Evolutionary conservation across 768 basidiomycete genomes (phyloP).

Genomic region (Mycena alexandri): DNA sequence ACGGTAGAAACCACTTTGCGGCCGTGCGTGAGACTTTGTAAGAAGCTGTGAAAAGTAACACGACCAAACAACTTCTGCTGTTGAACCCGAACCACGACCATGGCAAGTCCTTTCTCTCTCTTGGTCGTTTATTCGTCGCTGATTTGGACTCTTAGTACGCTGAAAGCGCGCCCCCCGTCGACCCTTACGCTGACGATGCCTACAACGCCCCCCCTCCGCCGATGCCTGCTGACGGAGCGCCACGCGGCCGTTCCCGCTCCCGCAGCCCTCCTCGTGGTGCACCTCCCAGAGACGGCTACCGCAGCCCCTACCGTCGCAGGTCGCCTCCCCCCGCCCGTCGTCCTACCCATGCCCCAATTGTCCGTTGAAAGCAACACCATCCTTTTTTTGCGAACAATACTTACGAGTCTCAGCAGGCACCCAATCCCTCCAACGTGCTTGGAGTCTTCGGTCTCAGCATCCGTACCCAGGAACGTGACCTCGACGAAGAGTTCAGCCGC

Average conservation of each 20-base stretch:
- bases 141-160: slow-evolving; percentile 65
- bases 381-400: slow-evolving; percentile 40
- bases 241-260: slow-evolving; percentile 82
- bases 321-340: slow-evolving; percentile 74
- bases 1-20: background rate
- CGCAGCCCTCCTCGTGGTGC: slow-evolving; percentile 71
- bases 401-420: slow-evolving; percentile 74
- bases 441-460: slow-evolving; percentile 99
- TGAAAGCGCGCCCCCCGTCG: slow-evolving; percentile 69
- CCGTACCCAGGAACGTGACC: slow-evolving; percentile 91
- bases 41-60: slow-evolving; percentile 44
- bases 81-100: slow-evolving; percentile 73
- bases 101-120: slow-evolving; percentile 64
- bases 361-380: slow-evolving; percentile 53
- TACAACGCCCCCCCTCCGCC: slow-evolving; percentile 70
- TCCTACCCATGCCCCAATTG: slow-evolving; percentile 80
- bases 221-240: slow-evolving; percentile 62
- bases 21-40: slow-evolving; percentile 52
- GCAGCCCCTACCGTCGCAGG: slow-evolving; percentile 67
- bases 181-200: slow-evolving; percentile 89
- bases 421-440: slow-evolving; percentile 88
- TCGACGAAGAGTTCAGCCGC: slow-evolving; percentile 93
- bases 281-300: slow-evolving; percentile 62
- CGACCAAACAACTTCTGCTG: slow-evolving; percentile 57
- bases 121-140: slow-evolving; percentile 3